Percentiles rank a stretch among this genome's conserved stretches.
phyloP scores from a whole-genome alignment of 169 alveolate genomes.

The Cryptosporidium felis region DNA sequence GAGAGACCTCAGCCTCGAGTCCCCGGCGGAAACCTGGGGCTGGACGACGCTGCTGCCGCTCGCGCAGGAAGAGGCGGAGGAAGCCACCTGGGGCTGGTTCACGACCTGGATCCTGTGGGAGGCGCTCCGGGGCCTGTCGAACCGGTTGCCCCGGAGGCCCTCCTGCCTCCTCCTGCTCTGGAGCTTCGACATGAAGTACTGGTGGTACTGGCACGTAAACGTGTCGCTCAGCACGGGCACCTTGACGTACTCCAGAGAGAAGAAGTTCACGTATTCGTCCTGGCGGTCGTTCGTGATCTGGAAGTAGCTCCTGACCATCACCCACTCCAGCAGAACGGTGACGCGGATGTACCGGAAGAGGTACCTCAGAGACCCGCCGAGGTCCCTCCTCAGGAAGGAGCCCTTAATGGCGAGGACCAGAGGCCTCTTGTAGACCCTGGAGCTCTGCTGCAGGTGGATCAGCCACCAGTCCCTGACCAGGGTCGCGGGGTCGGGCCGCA shows the following conservation, averaged over 20 bases:
- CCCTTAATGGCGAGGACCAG: not conserved
- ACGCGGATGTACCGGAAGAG: not conserved
- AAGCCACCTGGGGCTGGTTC: no score
- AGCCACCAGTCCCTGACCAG: slow-evolving; percentile 43
- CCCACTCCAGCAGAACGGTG: slow-evolving; percentile 6
- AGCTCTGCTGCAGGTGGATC: slow-evolving; percentile 10
- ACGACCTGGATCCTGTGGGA: not conserved
- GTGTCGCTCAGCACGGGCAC: slow-evolving; percentile 6
- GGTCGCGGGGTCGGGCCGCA: slow-evolving; percentile 20
- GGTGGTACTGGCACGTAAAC: not conserved
- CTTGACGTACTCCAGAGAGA: not conserved
- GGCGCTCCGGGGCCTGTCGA: not conserved
- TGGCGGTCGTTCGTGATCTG: not conserved
- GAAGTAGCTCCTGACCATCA: not conserved
- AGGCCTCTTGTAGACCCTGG: not conserved
- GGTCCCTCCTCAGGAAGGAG: not conserved
- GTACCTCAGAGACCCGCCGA: not conserved
- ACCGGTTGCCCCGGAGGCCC: not conserved
- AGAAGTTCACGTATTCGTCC: not conserved
- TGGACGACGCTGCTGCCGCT: no score
- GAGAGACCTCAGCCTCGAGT: no score
- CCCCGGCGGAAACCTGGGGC: no score
- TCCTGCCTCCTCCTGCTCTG: not conserved
- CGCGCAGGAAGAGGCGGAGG: no score
- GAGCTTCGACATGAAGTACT: not conserved